Percentiles rank a stretch among this genome's conserved stretches.
Conservation (phyloP, 2,329 filamentous ascomycete genomes). For the Penicillium sp. region DNA sequence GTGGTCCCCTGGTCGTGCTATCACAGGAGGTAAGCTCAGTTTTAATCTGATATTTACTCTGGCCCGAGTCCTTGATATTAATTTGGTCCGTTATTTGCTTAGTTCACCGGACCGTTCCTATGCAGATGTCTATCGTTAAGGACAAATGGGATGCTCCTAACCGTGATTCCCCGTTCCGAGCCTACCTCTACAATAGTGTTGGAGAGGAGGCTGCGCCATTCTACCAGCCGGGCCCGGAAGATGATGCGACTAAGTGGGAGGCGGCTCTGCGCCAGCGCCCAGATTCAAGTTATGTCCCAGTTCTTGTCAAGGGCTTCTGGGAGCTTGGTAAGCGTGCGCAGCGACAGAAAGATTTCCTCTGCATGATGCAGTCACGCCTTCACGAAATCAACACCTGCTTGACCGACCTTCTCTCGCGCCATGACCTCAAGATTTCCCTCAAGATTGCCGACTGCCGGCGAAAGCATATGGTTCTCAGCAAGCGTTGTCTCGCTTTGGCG, state of each 20-base stretch:
- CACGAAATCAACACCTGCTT: slow-evolving; percentile 67
- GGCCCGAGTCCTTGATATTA: not conserved
- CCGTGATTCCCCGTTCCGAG: slow-evolving; percentile 56
- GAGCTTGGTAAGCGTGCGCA: slow-evolving; percentile 60
- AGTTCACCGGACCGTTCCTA: slow-evolving; percentile 62
- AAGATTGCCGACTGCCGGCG: slow-evolving; percentile 60
- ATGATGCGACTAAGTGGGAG: slow-evolving; percentile 65
- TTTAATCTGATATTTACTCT: not conserved
- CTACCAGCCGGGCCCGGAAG: slow-evolving; percentile 58
- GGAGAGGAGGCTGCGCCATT: slow-evolving; percentile 61
- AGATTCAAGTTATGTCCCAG: slow-evolving; percentile 58
- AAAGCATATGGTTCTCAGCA: slow-evolving; percentile 60
- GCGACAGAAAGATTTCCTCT: slow-evolving; percentile 59
- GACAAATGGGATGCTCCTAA: slow-evolving; percentile 61
- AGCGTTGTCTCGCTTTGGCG: slow-evolving; percentile 61
- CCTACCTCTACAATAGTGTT: slow-evolving; percentile 66
- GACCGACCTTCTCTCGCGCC: slow-evolving; percentile 59
- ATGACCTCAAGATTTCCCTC: slow-evolving; percentile 61
- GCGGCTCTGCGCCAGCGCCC: slow-evolving; percentile 63
- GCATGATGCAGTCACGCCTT: slow-evolving; percentile 58
- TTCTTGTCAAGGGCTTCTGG: slow-evolving; percentile 61
- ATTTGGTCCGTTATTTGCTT: not conserved
- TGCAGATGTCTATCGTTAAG: slow-evolving; percentile 62
- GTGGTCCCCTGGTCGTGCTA: slow-evolving; percentile 46
- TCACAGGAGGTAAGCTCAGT: slow-evolving; percentile 40